Evolutionary conservation across 208 protist genomes (phyloP), one percentile per base, ranked within the genome.

Genomic region (Phytomonas sp.): DNA sequence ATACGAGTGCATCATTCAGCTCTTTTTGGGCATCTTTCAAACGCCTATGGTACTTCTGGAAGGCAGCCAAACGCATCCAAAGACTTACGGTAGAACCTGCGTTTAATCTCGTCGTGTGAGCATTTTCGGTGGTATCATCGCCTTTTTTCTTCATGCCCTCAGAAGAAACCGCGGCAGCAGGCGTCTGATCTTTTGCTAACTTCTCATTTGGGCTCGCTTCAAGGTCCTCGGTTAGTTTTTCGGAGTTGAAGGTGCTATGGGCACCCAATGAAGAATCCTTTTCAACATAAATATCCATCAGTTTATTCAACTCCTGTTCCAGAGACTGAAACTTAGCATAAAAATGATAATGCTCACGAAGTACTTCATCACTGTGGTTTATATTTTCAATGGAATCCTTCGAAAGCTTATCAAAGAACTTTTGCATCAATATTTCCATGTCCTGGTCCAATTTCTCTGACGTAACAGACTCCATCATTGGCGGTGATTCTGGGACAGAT

Each of bases 21-120:
- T 79, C 67, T 60, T 37, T 34, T 65, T 79, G 74, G 17, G 78
- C 74, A 31, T 79, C 66, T n/a, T 56, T 67, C 32, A 79, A 51
- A 2, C 68, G 62, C 29, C 40, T 43, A 66, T 72, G 78, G 28
- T 76, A 82, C 29, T 40, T 34, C 37, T 65, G 40, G 65, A 75
- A 82, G 60, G 78, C 78, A 51, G 40, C 40, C 40, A 51, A 51
- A 51, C 40, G 40, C 40, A 51, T 51, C 40, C 40, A 51, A 17
- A 20, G 40, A 51, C 40, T 15, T 51, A 51, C 13, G 20, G 9
- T 15, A 51, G 13, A 51, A 15, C 3, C 13, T 20, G 9, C 40
- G 13, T 17, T 15, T 17, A 20, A 23, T 15, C 20, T 15, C 20
- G 40, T 6, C 13, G 40, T 23, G 1, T 17, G 40, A 51, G 13